Base-by-base conservation (phyloP, 2,329 filamentous ascomycete genomes). In the Pezicula neosporulosa region DNA sequence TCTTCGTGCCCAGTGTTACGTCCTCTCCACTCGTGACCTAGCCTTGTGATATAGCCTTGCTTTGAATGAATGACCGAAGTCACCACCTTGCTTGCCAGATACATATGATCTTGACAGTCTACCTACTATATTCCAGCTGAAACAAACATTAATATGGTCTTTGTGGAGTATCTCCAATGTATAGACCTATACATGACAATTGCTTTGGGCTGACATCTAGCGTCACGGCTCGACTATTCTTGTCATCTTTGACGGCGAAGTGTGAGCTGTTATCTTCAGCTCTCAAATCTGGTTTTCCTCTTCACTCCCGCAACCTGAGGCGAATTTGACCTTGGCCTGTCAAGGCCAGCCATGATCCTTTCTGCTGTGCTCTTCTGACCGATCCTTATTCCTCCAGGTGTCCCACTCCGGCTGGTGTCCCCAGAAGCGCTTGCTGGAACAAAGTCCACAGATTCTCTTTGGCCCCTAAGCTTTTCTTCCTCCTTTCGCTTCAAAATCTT, bases 201-300 rank as follows among this genome's bases (percentile, higher is more conserved):
- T 9, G 28, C 28, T 30, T 12, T 7, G 28, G 9, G 28, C 28
- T 8, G 7, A 30, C 28, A 7, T 12, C 28, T 5, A 21, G 21
- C 9, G 28, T 30, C 28, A 30, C 3, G 28, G 28, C 28, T 12
- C 9, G 28, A 18, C 41, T 19, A 46, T 10, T 19, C 41, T 46
- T 38, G 33, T 19, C 19, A 37, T 21, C 18, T 45, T 42, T 42
- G 28, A 30, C 30, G 33, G 18, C 21, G 15, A 21, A 42, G 21
- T n/a, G 42, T 16, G 37, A 16, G 10, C 19, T 16, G n/a, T 15
- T 21, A 38, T 19, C 37, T 53, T 67, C 62, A 67, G 47, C 51
- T 63, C 16, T 68, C 65, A 49, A 68, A 68, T 49, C 65, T 59
- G 4, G 61, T 61, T 50, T 68, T 68, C 36, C 65, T 59, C 49